Percentiles rank a stretch among this genome's conserved stretches.
Evolutionary conservation across 805 yeast species (phyloP).

Genomic region (Lachancea waltii): DNA sequence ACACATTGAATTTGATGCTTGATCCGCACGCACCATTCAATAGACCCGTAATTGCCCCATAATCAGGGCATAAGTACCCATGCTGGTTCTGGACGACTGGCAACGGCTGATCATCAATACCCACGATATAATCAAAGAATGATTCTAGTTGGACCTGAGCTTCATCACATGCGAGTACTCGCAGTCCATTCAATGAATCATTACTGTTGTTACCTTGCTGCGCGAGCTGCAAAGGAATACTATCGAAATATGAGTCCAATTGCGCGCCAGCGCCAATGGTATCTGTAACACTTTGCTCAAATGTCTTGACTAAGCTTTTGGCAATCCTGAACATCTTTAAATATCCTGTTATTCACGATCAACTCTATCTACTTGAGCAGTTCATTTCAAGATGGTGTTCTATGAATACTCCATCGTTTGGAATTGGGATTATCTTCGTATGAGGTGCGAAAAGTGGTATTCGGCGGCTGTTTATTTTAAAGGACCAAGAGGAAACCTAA

Average conservation of each 20-base stretch:
- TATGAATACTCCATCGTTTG: too few species aligned
- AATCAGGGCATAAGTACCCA: constrained; percentile 37
- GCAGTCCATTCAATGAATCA: constrained; percentile 42
- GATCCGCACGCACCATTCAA: constrained; percentile 25
- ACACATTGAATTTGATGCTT: constrained; percentile 52
- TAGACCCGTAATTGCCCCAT: constrained; percentile 31
- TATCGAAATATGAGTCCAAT: constrained; percentile 34
- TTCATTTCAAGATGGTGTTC: too few species aligned
- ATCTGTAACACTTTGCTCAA: constrained; percentile 40
- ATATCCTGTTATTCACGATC: too few species aligned
- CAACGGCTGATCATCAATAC: constrained; percentile 65
- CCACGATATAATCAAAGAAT: constrained; percentile 83
- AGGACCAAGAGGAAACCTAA: too few species aligned
- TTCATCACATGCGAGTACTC: constrained; percentile 50
- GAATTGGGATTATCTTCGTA: too few species aligned
- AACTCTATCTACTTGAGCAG: too few species aligned
- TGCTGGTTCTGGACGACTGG: constrained; percentile 33
- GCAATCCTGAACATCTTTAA: constrained; percentile 56
- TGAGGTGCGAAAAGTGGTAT: too few species aligned
- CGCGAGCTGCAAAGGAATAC: constrained; percentile 32
- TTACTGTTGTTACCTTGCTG: constrained; percentile 23
- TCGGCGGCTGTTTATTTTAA: too few species aligned
- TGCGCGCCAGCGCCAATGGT: constrained; percentile 30
- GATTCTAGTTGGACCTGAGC: constrained; percentile 58
- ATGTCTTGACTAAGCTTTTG: constrained; percentile 49